A percentile compares a stretch with the other conserved stretches of the same genome.
These are phyloP conservation scores for Pilasporangium apinafurcum DNA, from an alignment of 352 stramenopile genomes.

Conservation along the genomic window DNA sequence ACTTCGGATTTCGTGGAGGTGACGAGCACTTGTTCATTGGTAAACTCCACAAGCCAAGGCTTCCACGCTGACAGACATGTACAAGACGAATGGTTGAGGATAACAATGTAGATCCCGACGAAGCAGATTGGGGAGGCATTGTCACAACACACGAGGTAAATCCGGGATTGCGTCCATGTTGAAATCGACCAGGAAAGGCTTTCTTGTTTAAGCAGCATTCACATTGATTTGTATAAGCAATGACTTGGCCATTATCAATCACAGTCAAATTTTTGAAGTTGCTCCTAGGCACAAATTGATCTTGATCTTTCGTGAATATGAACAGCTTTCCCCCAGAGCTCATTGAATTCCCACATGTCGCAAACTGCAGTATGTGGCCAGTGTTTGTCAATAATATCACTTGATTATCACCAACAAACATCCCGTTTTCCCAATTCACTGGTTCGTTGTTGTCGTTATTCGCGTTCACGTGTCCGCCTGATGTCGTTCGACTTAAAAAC, in stretches of 20 bases:
- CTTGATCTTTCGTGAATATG: conserved; percentile 78
- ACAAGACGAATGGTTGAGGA: conserved; percentile 25
- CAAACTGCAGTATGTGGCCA: conserved; percentile 61
- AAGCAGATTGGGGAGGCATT: too few relatives aligned
- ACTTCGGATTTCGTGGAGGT: conserved; percentile 11
- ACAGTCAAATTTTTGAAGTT: conserved; percentile 50
- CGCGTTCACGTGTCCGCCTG: not conserved
- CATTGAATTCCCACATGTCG: conserved; percentile 12
- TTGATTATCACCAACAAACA: conserved; percentile 56
- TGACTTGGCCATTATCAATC: conserved; percentile 44
- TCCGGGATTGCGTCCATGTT: not conserved
- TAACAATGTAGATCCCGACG: conserved; percentile 34
- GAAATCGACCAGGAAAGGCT: not conserved
- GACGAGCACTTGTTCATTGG: conserved; percentile 13
- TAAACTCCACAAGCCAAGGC: conserved; percentile 49
- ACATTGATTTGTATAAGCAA: conserved; percentile 51
- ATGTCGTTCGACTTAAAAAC: conserved; percentile 9
- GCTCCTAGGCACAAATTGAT: conserved; percentile 74
- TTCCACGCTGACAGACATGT: conserved; percentile 48
- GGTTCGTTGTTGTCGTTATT: conserved; percentile 1
- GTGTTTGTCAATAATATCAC: conserved; percentile 68
- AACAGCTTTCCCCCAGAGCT: conserved; percentile 50
- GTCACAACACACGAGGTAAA: too few relatives aligned
- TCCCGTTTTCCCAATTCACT: conserved; percentile 53
- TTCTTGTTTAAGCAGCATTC: conserved; percentile 24